Evolutionary conservation across 1,284 basidiomycete species (phyloP).

Genomic region (Melampsora americana): DNA sequence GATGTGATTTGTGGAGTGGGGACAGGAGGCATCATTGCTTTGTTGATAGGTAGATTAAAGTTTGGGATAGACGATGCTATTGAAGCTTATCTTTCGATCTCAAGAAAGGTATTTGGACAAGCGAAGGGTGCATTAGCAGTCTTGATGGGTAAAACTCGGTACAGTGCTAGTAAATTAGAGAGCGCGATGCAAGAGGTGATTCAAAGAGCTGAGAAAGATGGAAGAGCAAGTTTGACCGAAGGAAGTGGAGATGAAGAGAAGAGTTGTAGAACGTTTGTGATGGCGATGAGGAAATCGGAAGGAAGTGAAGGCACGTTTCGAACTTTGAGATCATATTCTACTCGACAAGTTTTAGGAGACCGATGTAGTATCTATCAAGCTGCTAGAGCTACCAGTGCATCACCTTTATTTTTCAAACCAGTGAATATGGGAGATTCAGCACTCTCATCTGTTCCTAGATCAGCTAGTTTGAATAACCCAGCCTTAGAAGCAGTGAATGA

Average conservation of each 20-base stretch:
- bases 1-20: constrained; percentile 47
- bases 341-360: constrained; percentile 11
- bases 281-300: constrained; percentile 5
- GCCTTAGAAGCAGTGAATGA: constrained; percentile 23
- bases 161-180: constrained; percentile 17
- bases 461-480: constrained; percentile 15
- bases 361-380: constrained; percentile 44
- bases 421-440: background rate
- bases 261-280: constrained; percentile 32
- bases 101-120: constrained; percentile 44
- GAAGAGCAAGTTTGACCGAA: constrained; percentile 11
- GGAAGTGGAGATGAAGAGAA: background rate
- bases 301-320: background rate
- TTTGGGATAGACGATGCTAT: constrained; percentile 42
- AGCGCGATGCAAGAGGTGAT: constrained; percentile 25
- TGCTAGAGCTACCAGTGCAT: constrained; percentile 45
- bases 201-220: background rate
- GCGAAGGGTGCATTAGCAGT: constrained; percentile 38
- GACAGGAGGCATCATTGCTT: constrained; percentile 46
- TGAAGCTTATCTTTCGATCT: constrained; percentile 44
- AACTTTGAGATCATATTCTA: constrained; percentile 14
- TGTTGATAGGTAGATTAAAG: constrained; percentile 46
- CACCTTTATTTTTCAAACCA: constrained; percentile 44
- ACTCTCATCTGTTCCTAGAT: constrained; percentile 3
- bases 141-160: constrained; percentile 1